Base-by-base conservation (phyloP, 306 rosid species). In the Quercus alba region DNA sequence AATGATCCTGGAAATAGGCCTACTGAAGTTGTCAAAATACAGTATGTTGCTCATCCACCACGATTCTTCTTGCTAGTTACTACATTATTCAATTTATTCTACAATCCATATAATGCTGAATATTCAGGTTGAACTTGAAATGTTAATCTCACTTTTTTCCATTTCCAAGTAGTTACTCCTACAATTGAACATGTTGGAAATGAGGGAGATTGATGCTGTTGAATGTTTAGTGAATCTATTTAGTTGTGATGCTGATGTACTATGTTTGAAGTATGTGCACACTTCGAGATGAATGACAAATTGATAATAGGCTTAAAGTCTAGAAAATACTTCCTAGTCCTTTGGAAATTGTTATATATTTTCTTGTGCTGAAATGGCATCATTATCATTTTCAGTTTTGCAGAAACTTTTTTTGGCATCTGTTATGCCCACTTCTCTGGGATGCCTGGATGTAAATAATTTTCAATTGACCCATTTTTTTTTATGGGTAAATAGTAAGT, bases 1-100 rank as follows among this genome's bases (percentile, higher is more conserved):
- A 64, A 19, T 54, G 83, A 31, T 79, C 77, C 77, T 81, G 79
- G 51, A 78, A 67, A 72, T 76, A 75, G 51, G 70, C 82, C 77
- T 76, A 66, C 31, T 9, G 81, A 76, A 66, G 83, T 56, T 62
- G 61, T 44, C 61, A 31, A 71, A 13, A 81, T 80, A 75, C 51
- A 80, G 91, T 87, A 84, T 51, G 78, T 26, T 77, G 18, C 21
- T 57, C 70, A 67, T 76, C 35, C 62, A 6, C 73, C 25, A 15
- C n/a, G 33, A 38, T 44, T 33, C 63, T 26, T 58, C 19, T 19
- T 75, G 41, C 61, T 1, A 13, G 46, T 35, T 74, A 21, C 7
- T 55, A 21, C 38, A 56, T 56, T 51, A 6, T 66, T 63, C 59
- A 49, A 57, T 46, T 81, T 56, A 28, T 19, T 56, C 17, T n/a